A percentile compares a stretch with the other conserved stretches of the same genome.
Conservation (phyloP, 768 basidiomycete species). For the Hemileccinum rubropunctum region DNA sequence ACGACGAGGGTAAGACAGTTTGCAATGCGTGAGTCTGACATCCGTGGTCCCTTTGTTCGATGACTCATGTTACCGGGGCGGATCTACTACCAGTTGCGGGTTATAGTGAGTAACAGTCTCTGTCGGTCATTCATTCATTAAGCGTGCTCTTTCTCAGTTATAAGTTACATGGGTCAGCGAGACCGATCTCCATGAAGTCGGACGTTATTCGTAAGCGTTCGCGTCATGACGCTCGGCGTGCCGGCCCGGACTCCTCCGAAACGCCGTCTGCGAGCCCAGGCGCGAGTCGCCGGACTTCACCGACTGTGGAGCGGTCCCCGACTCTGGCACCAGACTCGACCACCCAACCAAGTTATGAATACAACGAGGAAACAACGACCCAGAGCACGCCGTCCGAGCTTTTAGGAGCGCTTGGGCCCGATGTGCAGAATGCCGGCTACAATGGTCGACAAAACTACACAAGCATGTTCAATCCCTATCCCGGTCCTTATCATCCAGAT, state of each 20-base stretch:
- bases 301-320: conserved; percentile 56
- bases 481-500: conserved; percentile 76
- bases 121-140: conserved; percentile 2
- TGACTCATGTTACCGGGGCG: conserved; percentile 11
- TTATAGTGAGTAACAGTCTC: conserved; percentile 53
- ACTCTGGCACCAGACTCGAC: conserved; percentile 71
- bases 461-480: conserved; percentile 46
- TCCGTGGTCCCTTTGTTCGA: conserved; percentile 3
- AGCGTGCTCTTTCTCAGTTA: conserved; percentile 40
- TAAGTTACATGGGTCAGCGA: conserved; percentile 81
- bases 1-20: conserved; percentile 87
- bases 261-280: conserved; percentile 76
- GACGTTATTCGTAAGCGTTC: conserved; percentile 88
- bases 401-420: conserved; percentile 43
- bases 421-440: conserved; percentile 23
- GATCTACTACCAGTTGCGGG: conserved; percentile 54
- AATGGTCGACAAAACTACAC: conserved; percentile 30
- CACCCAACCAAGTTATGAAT: conserved; percentile 54
- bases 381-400: conserved; percentile 49
- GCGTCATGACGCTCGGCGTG: conserved; percentile 70
- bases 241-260: conserved; percentile 51
- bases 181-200: conserved; percentile 89
- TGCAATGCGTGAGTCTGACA: conserved; percentile 84
- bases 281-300: conserved; percentile 71
- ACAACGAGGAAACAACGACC: conserved; percentile 41